Percentiles rank a stretch among this genome's conserved stretches.
These are phyloP conservation scores for Populus hybrid DNA, from an alignment of 441 rosid species.

Conservation along the genomic window DNA sequence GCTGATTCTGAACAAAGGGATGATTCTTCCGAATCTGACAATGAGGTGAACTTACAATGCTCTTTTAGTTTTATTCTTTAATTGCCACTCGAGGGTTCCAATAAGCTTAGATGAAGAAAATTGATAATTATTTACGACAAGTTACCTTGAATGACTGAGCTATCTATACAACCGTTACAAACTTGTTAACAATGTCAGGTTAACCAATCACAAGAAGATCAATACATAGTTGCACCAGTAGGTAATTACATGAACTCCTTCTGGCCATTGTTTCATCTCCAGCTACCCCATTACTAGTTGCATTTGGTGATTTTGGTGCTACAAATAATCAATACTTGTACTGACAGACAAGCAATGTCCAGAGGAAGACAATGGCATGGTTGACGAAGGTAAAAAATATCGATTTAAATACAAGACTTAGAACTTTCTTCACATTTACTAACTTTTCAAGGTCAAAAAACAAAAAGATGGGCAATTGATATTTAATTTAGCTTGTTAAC, in stretches of 20 bases:
- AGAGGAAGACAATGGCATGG: neutral
- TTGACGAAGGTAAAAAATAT: constrained; percentile 37
- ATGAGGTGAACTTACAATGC: constrained; percentile 43
- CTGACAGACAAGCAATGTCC: constrained; percentile 26
- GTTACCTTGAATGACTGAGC: neutral
- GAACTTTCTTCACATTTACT: neutral
- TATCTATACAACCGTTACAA: constrained; percentile 1
- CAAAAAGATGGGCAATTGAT: neutral
- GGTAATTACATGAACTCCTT: constrained; percentile 44
- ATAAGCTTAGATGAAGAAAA: neutral
- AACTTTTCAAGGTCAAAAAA: neutral
- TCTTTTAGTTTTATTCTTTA: constrained; percentile 8
- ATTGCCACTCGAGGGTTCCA: neutral
- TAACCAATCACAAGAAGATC: neutral
- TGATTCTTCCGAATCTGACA: constrained; percentile 69
- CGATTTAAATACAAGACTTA: neutral
- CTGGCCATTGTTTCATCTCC: neutral
- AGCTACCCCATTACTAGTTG: neutral
- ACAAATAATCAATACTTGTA: constrained; percentile 22
- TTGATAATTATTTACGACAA: neutral
- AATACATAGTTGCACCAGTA: neutral
- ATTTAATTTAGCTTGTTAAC: neutral
- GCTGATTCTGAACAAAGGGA: constrained; percentile 53
- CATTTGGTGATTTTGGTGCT: neutral
- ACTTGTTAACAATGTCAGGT: constrained; percentile 41